phyloP scores from a whole-genome alignment of 2,329 filamentous ascomycete genomes.

The Daldinia sp. region DNA sequence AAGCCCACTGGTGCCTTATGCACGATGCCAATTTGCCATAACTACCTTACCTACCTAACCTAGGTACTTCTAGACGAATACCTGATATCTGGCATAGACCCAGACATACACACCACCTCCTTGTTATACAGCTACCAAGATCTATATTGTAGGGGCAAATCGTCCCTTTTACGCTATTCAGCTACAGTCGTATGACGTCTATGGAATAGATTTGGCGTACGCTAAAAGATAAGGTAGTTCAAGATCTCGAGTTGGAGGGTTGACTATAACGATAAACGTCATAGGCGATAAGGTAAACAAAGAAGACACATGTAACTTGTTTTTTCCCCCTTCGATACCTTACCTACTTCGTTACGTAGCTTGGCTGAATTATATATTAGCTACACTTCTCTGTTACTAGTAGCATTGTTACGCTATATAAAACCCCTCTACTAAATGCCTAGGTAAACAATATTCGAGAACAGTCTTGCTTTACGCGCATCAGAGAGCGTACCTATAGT shows the following conservation, averaged over 20 bases:
- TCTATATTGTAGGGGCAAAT: slow-evolving; percentile 15
- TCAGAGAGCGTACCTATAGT: too few species aligned
- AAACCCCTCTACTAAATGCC: too few species aligned
- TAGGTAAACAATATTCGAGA: too few species aligned
- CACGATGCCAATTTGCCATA: too few species aligned
- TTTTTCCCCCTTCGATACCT: neutral
- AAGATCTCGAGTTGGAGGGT: neutral
- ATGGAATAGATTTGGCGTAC: slow-evolving; percentile 11
- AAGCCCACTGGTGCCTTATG: neutral
- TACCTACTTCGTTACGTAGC: neutral
- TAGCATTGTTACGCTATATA: too few species aligned
- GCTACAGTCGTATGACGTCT: slow-evolving; percentile 31
- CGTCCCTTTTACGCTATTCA: slow-evolving; percentile 15
- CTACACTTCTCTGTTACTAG: too few species aligned
- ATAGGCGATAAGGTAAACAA: slow-evolving; percentile 9
- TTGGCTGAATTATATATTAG: too few species aligned
- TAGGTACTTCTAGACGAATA: too few species aligned
- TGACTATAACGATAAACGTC: slow-evolving; percentile 1
- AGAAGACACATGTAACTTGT: neutral
- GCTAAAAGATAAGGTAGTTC: neutral
- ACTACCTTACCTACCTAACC: too few species aligned
- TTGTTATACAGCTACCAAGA: neutral
- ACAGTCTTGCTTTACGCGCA: too few species aligned
- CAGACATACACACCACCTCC: too few species aligned
- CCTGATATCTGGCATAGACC: neutral